A percentile compares a stretch with the other conserved stretches of the same genome.
Evolutionary conservation across 176 grass and related monocot species (phyloP).

Genomic region (Musa acuminata): DNA sequence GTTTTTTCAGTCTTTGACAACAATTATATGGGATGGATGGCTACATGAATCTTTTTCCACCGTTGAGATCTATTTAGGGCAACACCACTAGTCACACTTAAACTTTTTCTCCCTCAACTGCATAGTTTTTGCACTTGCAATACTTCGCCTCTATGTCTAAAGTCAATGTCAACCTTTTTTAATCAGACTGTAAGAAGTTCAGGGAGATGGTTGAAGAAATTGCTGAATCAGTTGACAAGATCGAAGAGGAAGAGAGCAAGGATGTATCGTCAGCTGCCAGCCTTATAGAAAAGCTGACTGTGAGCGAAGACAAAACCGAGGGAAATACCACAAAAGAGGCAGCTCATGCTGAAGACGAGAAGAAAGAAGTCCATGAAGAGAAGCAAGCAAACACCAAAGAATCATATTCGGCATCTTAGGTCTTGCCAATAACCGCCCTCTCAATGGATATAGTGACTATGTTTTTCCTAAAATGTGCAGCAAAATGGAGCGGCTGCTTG

Average conservation of each 20-base stretch:
- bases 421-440: neutral
- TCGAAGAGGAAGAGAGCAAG: conserved; percentile 31
- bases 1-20: neutral
- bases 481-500: neutral
- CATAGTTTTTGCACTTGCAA: no score
- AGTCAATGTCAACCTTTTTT: neutral
- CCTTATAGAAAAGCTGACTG: conserved; percentile 38
- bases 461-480: no score
- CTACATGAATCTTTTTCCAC: no score
- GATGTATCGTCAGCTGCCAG: conserved; percentile 34
- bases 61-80: no score
- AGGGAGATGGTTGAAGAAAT: conserved; percentile 51
- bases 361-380: neutral
- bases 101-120: no score
- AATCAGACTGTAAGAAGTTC: conserved; percentile 67
- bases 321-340: conserved; percentile 23
- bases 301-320: conserved; percentile 25
- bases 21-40: no score
- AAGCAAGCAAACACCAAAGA: neutral
- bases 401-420: neutral
- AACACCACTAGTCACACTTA: no score
- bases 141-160: no score
- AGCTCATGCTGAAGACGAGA: conserved; percentile 11
- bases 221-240: conserved; percentile 28
- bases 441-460: no score